phyloP scores from a whole-genome alignment of 106 monocot genomes.

The Acorus gramineus region DNA sequence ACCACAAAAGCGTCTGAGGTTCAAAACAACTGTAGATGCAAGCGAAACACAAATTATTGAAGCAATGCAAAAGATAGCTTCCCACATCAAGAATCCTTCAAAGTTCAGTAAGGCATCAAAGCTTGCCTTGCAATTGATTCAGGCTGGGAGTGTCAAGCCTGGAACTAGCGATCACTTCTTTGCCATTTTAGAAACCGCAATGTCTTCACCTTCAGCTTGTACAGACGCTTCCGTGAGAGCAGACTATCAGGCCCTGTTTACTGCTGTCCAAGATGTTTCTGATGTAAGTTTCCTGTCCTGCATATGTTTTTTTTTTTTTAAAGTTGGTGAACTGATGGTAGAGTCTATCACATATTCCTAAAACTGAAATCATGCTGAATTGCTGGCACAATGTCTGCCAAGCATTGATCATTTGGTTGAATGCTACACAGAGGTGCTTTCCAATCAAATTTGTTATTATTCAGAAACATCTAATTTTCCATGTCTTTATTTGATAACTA shows the following conservation, averaged over 20 bases:
- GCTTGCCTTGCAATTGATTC: constrained; percentile 73
- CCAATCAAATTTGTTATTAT: no score
- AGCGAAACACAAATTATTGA: constrained; percentile 63
- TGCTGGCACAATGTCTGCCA: no score
- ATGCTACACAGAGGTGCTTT: no score
- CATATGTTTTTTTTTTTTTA: neutral
- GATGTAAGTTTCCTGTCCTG: constrained; percentile 40
- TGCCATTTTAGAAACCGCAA: constrained; percentile 60
- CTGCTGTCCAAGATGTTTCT: constrained; percentile 50
- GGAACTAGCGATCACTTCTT: constrained; percentile 73
- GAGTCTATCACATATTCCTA: neutral
- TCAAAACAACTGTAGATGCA: constrained; percentile 74
- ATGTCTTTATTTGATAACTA: no score
- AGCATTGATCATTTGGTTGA: no score
- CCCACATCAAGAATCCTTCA: constrained; percentile 85
- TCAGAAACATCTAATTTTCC: no score
- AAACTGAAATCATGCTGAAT: no score
- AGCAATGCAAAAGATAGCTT: constrained; percentile 88
- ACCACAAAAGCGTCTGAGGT: constrained; percentile 56
- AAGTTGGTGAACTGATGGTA: neutral
- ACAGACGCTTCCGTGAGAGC: constrained; percentile 50
- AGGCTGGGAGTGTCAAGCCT: constrained; percentile 76
- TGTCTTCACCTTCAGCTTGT: constrained; percentile 60
- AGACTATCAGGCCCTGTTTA: constrained; percentile 69
- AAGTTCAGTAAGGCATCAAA: constrained; percentile 98